Evolutionary conservation across 345 rosid genomes (phyloP), one percentile per base, ranked within the genome.

Genomic region (Lagerstroemia speciosa): DNA sequence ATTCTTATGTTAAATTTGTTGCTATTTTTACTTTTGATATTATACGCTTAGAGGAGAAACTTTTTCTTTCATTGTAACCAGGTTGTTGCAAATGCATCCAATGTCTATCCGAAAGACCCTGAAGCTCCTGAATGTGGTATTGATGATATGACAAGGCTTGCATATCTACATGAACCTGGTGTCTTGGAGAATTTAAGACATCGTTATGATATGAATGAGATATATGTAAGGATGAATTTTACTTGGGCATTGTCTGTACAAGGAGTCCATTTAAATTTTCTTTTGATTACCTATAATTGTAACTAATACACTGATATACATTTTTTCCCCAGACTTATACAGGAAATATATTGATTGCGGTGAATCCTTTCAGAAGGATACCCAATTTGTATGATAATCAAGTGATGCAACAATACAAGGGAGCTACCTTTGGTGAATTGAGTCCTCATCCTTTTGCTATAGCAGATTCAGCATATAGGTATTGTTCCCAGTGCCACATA

Each of bases 391-490:
- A 91, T 69, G 91, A 82, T 75, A 88, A 24, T 75, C 83, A 89
- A 64, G 81, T 83, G 78, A 94, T 91, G 99, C 84, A 82, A 62
- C 87, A 94, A 72, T 94, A 94, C 64, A 94, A 94, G 71, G 95
- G 96, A 48, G 85, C 90, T 40, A 77, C 77, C 72, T 87, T 91
- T 76, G 97, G 97, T 72, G 98, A 89, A 83, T 74, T 91, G 71
- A 85, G 85, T 72, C 99, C 99, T 36, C 99, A 94, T 80, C 96
- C 93, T 33, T 94, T 91, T 77, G 97, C 99, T 26, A 80, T 94
- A 81, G 99, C 99, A 36, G 99, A 94, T 86, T 78, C 90, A 77
- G 89, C 99, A 0, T 94, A 91, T 80, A 91, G 99, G 99, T 94
- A 80, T 27, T 27, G 8, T 58, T 27, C 11, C 63, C 19, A 8